Percentiles rank a stretch among this genome's conserved stretches.
Evolutionary conservation across 2,329 filamentous ascomycete species (phyloP).

Genomic region (Talaromyces sp.): DNA sequence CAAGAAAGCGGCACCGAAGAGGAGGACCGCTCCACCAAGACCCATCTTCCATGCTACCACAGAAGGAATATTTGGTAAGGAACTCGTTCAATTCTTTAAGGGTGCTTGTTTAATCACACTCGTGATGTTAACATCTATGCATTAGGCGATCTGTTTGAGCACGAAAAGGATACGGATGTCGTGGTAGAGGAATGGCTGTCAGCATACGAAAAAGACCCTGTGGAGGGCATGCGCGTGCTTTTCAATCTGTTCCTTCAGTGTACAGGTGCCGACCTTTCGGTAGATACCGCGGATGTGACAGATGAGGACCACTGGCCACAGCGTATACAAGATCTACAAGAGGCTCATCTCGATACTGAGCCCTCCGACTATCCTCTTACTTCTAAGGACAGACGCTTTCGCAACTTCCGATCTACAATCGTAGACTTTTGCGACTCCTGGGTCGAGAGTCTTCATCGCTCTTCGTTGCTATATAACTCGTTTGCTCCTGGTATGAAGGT

Average conservation of each 20-base stretch:
- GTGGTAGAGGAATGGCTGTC: constrained; percentile 58
- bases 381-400: constrained; percentile 71
- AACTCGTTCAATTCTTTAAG: background rate
- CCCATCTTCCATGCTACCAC: constrained; percentile 53
- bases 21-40: constrained; percentile 44
- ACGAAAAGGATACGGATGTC: constrained; percentile 53
- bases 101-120: background rate
- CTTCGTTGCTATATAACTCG: constrained; percentile 76
- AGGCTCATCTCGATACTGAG: constrained; percentile 76
- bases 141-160: constrained; percentile 58
- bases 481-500: constrained; percentile 79
- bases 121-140: constrained; percentile 24
- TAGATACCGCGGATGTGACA: constrained; percentile 78
- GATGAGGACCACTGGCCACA: constrained; percentile 84
- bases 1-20: constrained; percentile 33
- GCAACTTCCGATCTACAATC: constrained; percentile 73
- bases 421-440: constrained; percentile 75
- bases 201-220: constrained; percentile 55
- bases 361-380: constrained; percentile 90
- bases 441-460: constrained; percentile 73
- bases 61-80: constrained; percentile 56
- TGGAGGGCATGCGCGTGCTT: constrained; percentile 55
- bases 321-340: constrained; percentile 78
- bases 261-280: constrained; percentile 74
- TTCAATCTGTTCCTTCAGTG: constrained; percentile 63